A percentile compares a stretch with the other conserved stretches of the same genome.
These are phyloP conservation scores for Phoma sp. DNA, from an alignment of 2,329 filamentous ascomycete genomes.

Conservation along the genomic window DNA sequence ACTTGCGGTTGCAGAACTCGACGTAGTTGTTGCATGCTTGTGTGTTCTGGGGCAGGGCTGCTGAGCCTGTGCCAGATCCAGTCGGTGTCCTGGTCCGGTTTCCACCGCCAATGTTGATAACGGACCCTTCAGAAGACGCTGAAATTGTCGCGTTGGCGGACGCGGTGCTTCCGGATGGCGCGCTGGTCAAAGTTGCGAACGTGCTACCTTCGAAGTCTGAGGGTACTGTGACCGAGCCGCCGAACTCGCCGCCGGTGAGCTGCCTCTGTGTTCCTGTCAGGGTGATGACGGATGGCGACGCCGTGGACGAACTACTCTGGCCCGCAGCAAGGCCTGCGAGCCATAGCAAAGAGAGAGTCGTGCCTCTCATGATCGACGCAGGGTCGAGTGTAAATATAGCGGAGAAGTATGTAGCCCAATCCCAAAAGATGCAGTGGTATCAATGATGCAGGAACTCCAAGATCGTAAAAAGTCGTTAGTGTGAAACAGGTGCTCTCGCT, in stretches of 20 bases:
- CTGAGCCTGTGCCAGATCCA: constrained; percentile 30
- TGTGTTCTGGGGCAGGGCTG: constrained; percentile 45
- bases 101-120: constrained; percentile 36
- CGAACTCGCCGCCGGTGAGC: constrained; percentile 27
- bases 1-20: constrained; percentile 49
- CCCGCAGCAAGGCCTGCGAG: constrained; percentile 32
- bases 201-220: constrained; percentile 39
- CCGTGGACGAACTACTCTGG: constrained; percentile 33
- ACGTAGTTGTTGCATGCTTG: constrained; percentile 52
- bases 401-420: not conserved
- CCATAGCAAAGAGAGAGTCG: constrained; percentile 29
- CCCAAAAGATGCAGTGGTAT: constrained; percentile 1
- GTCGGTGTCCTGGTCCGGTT: constrained; percentile 36
- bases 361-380: constrained; percentile 30
- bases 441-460: constrained; percentile 8
- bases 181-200: constrained; percentile 30
- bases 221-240: constrained; percentile 34
- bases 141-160: constrained; percentile 33
- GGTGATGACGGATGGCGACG: constrained; percentile 33
- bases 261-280: constrained; percentile 28
- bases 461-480: constrained; percentile 3
- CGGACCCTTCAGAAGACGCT: constrained; percentile 24
- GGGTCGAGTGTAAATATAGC: constrained; percentile 15
- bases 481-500: not conserved
- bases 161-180: constrained; percentile 20